phyloP scores from a whole-genome alignment of 1,284 basidiomycete genomes.

The Boletus subluridellus region DNA sequence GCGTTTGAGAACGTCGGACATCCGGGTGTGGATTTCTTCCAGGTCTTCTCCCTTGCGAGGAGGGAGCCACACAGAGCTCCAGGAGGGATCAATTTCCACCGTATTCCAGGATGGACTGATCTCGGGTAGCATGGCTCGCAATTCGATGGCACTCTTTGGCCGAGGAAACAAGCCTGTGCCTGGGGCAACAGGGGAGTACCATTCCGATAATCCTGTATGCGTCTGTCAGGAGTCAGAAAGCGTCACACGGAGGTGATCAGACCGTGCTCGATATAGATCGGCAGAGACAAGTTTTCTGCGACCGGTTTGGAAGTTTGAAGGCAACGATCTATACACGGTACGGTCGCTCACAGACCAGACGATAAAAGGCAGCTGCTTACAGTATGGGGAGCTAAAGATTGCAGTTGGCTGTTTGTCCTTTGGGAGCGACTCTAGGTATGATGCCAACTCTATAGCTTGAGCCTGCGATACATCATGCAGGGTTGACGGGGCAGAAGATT shows the following conservation, averaged over 20 bases:
- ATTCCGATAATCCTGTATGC: slow-evolving; percentile 68
- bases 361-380: slow-evolving; percentile 39
- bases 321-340: slow-evolving; percentile 62
- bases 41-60: slow-evolving; percentile 71
- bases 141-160: slow-evolving; percentile 49
- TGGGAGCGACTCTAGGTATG: slow-evolving; percentile 63
- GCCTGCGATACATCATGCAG: slow-evolving; percentile 36
- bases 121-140: slow-evolving; percentile 49
- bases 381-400: slow-evolving; percentile 78
- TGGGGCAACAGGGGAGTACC: slow-evolving; percentile 73
- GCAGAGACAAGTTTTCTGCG: slow-evolving; percentile 57
- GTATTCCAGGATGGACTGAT: slow-evolving; percentile 63
- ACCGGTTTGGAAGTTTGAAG: slow-evolving; percentile 73
- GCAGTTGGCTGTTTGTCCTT: slow-evolving; percentile 67
- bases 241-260: slow-evolving; percentile 15
- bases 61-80: slow-evolving; percentile 66
- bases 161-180: slow-evolving; percentile 73
- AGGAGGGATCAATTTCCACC: slow-evolving; percentile 59
- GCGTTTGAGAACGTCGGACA: slow-evolving; percentile 49
- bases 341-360: not conserved
- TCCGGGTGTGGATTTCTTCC: slow-evolving; percentile 59
- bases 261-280: slow-evolving; percentile 77
- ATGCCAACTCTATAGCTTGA: slow-evolving; percentile 74
- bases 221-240: slow-evolving; percentile 8
- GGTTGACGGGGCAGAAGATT: not conserved